These are phyloP conservation scores for Colletotrichum zoysiae DNA, from an alignment of 2,329 filamentous ascomycete genomes.

Conservation along the genomic window DNA sequence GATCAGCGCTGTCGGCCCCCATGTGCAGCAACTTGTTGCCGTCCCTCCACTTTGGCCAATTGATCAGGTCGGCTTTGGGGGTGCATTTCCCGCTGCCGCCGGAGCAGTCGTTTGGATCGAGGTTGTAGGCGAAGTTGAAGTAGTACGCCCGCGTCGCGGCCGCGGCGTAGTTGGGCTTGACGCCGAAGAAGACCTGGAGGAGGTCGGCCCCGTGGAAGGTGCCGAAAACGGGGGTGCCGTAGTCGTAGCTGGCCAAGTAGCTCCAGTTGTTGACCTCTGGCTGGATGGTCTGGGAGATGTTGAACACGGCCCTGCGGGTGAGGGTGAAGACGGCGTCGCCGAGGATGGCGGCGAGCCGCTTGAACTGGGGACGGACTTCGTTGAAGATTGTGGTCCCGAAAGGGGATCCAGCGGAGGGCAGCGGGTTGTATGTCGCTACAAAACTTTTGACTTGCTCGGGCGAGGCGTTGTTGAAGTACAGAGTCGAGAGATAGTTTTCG, in stretches of 20 bases:
- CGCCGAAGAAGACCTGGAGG: conserved; percentile 66
- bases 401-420: conserved; percentile 65
- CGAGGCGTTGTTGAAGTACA: conserved; percentile 55
- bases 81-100: conserved; percentile 46
- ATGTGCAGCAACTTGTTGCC: conserved; percentile 51
- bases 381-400: conserved; percentile 69
- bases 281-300: conserved; percentile 53
- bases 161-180: conserved; percentile 62
- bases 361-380: conserved; percentile 74
- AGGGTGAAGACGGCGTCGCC: conserved; percentile 70
- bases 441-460: conserved; percentile 57
- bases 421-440: conserved; percentile 66
- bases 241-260: conserved; percentile 70
- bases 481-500: conserved; percentile 63
- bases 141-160: conserved; percentile 67
- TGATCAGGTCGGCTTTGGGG: conserved; percentile 24
- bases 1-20: conserved; percentile 24
- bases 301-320: conserved; percentile 59
- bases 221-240: conserved; percentile 71
- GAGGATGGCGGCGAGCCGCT: conserved; percentile 71
- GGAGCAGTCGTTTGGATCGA: conserved; percentile 66
- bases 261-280: conserved; percentile 67
- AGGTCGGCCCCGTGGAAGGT: conserved; percentile 73
- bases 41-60: conserved; percentile 57
- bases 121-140: conserved; percentile 67